phyloP scores from a whole-genome alignment of 2,329 filamentous ascomycete genomes.

The Decorospora gaudefroyi region DNA sequence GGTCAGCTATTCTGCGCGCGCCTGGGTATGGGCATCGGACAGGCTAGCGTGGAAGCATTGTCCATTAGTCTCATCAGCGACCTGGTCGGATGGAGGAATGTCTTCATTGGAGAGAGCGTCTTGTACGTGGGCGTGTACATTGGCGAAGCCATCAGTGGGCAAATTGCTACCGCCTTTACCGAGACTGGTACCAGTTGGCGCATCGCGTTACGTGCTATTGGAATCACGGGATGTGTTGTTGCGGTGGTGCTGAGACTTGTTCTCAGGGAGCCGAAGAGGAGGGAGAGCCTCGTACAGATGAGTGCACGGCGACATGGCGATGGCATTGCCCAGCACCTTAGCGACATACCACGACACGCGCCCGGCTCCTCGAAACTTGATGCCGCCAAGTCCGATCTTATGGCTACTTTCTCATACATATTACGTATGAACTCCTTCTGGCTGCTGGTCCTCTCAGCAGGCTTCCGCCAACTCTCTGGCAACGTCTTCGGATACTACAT shows the following conservation, averaged over 20 bases:
- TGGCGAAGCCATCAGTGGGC: conserved; percentile 2
- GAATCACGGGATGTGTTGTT: not conserved
- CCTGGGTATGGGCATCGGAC: conserved; percentile 1
- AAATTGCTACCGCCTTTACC: conserved; percentile 1
- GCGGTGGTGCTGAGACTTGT: not conserved
- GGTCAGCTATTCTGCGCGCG: conserved; percentile 1
- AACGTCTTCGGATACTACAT: no score
- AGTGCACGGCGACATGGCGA: not conserved
- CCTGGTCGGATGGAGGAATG: conserved; percentile 1
- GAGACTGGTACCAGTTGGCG: not conserved
- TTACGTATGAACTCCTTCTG: no score
- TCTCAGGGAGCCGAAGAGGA: not conserved
- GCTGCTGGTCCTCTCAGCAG: no score
- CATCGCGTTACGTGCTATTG: not conserved
- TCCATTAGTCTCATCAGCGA: conserved; percentile 2
- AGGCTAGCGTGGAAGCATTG: not conserved
- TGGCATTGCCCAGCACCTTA: no score
- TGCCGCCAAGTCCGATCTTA: no score
- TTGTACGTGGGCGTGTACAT: conserved; percentile 3
- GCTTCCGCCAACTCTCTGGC: no score
- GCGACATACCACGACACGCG: no score
- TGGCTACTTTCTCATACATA: no score
- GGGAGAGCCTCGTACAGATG: not conserved
- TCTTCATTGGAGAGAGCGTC: conserved; percentile 1
- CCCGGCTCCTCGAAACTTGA: no score